These are phyloP conservation scores for Colletotrichum ledebouriae DNA, from an alignment of 2,329 filamentous ascomycete genomes.

Conservation along the genomic window DNA sequence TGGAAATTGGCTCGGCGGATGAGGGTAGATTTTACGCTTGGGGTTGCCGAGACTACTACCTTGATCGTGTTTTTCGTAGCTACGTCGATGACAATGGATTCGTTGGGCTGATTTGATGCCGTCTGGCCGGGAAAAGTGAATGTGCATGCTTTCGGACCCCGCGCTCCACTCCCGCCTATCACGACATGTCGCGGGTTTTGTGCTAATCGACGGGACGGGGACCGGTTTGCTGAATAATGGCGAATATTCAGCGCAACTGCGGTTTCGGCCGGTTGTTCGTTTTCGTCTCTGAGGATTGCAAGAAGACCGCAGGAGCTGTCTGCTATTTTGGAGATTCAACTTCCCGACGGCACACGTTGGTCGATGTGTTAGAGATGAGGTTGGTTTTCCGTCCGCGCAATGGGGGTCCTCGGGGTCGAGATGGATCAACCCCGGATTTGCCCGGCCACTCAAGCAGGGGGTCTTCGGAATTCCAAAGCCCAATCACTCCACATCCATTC, in stretches of 20 bases:
- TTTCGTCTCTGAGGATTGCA: neutral
- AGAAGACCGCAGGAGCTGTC: too few species aligned
- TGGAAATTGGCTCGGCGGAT: neutral
- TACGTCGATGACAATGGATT: neutral
- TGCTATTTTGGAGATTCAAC: too few species aligned
- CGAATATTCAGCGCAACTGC: neutral
- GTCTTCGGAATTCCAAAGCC: neutral
- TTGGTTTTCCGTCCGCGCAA: neutral
- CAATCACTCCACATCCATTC: too few species aligned
- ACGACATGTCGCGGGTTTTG: constrained; percentile 39
- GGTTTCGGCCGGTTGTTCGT: constrained; percentile 1
- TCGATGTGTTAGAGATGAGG: neutral
- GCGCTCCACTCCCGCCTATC: constrained; percentile 29
- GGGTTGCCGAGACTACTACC: constrained; percentile 11
- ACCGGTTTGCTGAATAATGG: constrained; percentile 23
- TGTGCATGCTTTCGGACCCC: neutral
- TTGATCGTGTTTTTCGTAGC: neutral
- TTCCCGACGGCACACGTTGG: neutral
- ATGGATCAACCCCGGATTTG: constrained; percentile 3
- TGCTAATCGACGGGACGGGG: constrained; percentile 23
- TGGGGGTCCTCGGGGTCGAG: neutral
- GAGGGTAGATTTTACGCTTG: neutral
- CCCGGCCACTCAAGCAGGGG: neutral
- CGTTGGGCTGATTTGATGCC: neutral
- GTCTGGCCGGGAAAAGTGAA: neutral